Evolutionary conservation across 148 eudicot species (phyloP), one percentile per base, ranked within the genome.

Genomic region (Oxyria digyna): DNA sequence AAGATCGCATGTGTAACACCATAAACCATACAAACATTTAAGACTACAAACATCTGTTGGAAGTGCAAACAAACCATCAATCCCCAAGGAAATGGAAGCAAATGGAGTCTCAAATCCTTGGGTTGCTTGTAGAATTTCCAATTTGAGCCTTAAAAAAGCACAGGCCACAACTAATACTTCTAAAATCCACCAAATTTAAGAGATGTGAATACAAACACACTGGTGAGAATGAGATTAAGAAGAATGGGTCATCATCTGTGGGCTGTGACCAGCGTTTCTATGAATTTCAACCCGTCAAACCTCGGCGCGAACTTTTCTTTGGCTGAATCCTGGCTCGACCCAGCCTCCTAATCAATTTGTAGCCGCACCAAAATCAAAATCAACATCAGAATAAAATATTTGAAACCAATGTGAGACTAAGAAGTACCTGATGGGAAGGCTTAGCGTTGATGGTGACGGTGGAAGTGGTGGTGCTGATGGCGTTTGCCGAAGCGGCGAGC

Each of bases 281-380:
- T 80, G 42, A 80, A 80, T 57, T 80, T 77, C 70, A 80, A 80
- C 40, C 83, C 83, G 69, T 80, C 83, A n/a, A 80, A 80, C 62
- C 78, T 80, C 40, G 83, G 83, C 46, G 78, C 78, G 64, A 77
- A 77, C 45, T 80, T 80, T 0, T 80, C 80, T 18, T 23, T 52
- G 66, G 77, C 62, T 9, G 76, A 75, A 23, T 52, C 59, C 29
- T 52, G 14, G 27, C 59, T 52, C 59, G 29, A 24, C 23, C 14
- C 29, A 10, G 3, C 29, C 59, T 52, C 59, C 59, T 52, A 52
- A 21, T 52, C 59, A 52, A 52, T 52, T 23, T 1, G 21, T 14
- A 52, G 29, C 27, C 27, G 1, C 59, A 6, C 29, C 29, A 6
- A 10, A 52, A 8, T 21, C 59, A 52, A 21, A 23, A 1, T 20